A percentile compares a stretch with the other conserved stretches of the same genome.
These are phyloP conservation scores for Phellopilus nigrolimitatus DNA, from an alignment of 1,284 basidiomycete genomes.

Conservation along the genomic window DNA sequence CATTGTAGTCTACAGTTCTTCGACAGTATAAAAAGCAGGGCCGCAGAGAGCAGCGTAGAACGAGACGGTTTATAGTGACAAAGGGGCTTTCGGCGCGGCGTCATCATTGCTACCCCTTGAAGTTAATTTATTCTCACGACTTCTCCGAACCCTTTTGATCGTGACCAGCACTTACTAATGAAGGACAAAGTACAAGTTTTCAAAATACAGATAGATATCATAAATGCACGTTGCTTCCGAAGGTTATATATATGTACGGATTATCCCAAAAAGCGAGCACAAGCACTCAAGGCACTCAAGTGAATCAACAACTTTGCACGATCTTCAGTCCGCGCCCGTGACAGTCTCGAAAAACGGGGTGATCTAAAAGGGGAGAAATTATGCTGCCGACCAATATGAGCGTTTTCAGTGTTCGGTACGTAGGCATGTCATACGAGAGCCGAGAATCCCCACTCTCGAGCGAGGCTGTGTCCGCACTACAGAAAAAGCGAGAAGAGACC, in stretches of 20 bases:
- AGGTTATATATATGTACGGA: background rate
- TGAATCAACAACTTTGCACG: background rate
- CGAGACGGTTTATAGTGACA: too few species aligned
- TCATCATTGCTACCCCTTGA: background rate
- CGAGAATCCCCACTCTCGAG: too few species aligned
- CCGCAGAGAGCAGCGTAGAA: background rate
- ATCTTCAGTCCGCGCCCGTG: background rate
- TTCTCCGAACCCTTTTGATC: too few species aligned
- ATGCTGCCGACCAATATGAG: background rate
- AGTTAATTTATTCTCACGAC: background rate
- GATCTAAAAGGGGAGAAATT: background rate
- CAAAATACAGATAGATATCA: background rate
- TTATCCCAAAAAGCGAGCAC: background rate
- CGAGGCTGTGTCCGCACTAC: background rate
- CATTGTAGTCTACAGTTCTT: constrained; percentile 12
- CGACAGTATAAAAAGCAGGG: background rate
- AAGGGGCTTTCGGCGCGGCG: too few species aligned
- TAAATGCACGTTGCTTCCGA: background rate
- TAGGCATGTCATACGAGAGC: background rate
- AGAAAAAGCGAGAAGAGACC: background rate
- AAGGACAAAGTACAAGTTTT: background rate
- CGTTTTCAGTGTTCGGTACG: background rate
- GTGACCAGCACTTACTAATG: too few species aligned
- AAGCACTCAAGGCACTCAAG: too few species aligned
- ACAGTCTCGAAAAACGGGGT: background rate